phyloP scores from a whole-genome alignment of 2,329 filamentous ascomycete genomes.

The Trichoderma sp. region DNA sequence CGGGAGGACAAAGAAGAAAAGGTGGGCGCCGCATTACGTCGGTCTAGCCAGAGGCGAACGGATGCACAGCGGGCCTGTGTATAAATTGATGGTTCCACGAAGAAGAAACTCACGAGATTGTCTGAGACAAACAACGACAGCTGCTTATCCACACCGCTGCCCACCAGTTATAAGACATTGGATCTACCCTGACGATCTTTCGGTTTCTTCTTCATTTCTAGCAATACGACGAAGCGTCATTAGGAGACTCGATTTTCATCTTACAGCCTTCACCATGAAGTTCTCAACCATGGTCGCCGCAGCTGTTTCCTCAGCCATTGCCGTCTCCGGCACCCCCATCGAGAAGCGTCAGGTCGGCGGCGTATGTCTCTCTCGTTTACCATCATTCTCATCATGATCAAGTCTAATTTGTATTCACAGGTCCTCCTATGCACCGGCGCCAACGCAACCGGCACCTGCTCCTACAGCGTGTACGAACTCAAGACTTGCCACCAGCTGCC shows the following conservation, averaged over 20 bases:
- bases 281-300: slow-evolving; percentile 30
- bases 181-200: background rate
- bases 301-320: slow-evolving; percentile 30
- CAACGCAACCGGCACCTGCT: slow-evolving; percentile 52
- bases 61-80: background rate
- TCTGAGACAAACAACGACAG: slow-evolving; percentile 4
- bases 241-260: background rate
- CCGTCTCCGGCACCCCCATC: slow-evolving; percentile 36
- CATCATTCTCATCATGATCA: background rate
- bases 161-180: background rate
- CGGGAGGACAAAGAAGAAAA: background rate
- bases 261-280: slow-evolving; percentile 36
- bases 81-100: slow-evolving; percentile 11
- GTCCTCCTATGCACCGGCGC: slow-evolving; percentile 53
- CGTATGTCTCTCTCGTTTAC: slow-evolving; percentile 42
- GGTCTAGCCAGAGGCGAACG: slow-evolving; percentile 12
- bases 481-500: slow-evolving; percentile 49
- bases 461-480: slow-evolving; percentile 46
- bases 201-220: background rate
- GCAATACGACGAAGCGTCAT: background rate
- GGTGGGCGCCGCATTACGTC: slow-evolving; percentile 18
- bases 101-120: background rate
- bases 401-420: slow-evolving; percentile 34
- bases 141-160: background rate
- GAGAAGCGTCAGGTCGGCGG: slow-evolving; percentile 49